Conservation (phyloP, 2,329 filamentous ascomycete species). For the Colletotrichum spaethianum region DNA sequence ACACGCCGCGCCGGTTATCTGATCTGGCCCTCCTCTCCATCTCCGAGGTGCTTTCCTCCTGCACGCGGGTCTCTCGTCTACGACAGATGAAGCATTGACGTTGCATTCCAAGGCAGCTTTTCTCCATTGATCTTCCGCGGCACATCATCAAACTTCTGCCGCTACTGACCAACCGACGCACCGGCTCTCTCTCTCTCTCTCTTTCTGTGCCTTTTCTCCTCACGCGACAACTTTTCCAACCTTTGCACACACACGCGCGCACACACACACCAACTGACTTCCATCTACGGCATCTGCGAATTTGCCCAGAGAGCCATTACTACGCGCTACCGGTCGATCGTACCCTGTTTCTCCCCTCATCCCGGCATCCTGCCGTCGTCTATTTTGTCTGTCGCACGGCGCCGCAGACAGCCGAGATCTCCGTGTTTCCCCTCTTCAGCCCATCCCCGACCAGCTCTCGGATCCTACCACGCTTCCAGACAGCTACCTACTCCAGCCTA, state of each 20-base stretch:
- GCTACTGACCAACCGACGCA: slow-evolving; percentile 38
- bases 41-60: slow-evolving; percentile 29
- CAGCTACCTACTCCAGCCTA: not conserved
- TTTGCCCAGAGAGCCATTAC: not conserved
- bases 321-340: slow-evolving; percentile 7
- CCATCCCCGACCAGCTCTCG: slow-evolving; percentile 1
- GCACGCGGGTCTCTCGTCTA: slow-evolving; percentile 12
- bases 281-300: slow-evolving; percentile 3
- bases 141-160: slow-evolving; percentile 42
- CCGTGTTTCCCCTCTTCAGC: slow-evolving; percentile 35
- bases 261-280: not conserved
- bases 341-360: slow-evolving; percentile 16
- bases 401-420: slow-evolving; percentile 37
- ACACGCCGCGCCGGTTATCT: slow-evolving; percentile 2
- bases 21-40: slow-evolving; percentile 40
- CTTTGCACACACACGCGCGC: not conserved
- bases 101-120: slow-evolving; percentile 5
- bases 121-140: slow-evolving; percentile 29
- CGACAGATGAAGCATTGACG: slow-evolving; percentile 6
- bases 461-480: slow-evolving; percentile 22
- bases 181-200: slow-evolving; percentile 13
- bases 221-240: slow-evolving; percentile 28
- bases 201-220: slow-evolving; percentile 15
- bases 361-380: slow-evolving; percentile 20
- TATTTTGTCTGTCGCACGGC: slow-evolving; percentile 37